A percentile compares a stretch with the other conserved stretches of the same genome.
These are phyloP conservation scores for Abelmoschus esculentus DNA, from an alignment of 345 rosid species.

Conservation along the genomic window DNA sequence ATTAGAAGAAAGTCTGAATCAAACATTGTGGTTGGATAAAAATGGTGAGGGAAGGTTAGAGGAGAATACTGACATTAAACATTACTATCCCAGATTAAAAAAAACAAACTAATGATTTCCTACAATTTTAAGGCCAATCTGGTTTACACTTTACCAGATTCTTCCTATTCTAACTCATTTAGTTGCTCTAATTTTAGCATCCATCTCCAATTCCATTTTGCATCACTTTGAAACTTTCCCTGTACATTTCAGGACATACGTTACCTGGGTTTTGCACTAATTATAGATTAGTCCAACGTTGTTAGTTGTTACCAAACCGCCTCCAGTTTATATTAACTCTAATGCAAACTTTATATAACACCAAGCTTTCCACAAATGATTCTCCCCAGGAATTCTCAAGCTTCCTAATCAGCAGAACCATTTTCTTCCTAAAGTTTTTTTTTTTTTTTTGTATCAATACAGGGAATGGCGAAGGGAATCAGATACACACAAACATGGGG, in stretches of 20 bases:
- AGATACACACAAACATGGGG: constrained; percentile 16
- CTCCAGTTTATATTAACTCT: not conserved
- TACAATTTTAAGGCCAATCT: not conserved
- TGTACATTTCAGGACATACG: not conserved
- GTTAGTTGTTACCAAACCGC: constrained; percentile 1
- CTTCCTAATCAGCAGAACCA: not conserved
- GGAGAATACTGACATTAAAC: too few relatives aligned
- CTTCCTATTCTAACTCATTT: not conserved
- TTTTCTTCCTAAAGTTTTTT: not conserved
- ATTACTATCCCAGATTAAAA: too few relatives aligned
- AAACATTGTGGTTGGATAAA: not conserved
- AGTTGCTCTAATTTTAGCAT: not conserved
- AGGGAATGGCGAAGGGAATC: constrained; percentile 14
- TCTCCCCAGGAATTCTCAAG: not conserved
- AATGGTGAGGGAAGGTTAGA: too few relatives aligned
- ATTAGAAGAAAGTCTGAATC: not conserved
- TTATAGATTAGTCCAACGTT: not conserved
- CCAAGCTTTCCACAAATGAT: not conserved
- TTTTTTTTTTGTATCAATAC: not conserved
- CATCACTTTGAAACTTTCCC: not conserved
- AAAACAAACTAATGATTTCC: too few relatives aligned
- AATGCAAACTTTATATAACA: not conserved
- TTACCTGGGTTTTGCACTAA: not conserved
- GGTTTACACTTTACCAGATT: not conserved
- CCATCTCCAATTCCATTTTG: not conserved